Percentiles rank a stretch among this genome's conserved stretches.
Conservation (phyloP, 257 asterid species). For the Jacaranda copaia region DNA sequence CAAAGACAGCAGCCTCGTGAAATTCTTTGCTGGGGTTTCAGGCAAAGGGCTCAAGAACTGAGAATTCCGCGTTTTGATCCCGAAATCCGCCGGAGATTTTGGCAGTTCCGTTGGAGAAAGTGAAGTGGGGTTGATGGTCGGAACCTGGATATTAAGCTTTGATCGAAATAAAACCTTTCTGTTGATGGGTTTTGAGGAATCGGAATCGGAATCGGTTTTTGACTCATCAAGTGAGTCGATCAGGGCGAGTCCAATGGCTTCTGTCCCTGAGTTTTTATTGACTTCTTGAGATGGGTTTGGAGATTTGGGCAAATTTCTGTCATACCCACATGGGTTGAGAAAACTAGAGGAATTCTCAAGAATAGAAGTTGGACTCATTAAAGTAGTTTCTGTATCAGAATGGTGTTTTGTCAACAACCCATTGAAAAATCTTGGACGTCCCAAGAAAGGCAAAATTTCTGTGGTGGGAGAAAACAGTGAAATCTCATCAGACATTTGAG, state of each 20-base stretch:
- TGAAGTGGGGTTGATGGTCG: conserved; percentile 17
- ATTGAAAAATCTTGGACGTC: conserved; percentile 56
- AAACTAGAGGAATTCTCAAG: conserved; percentile 46
- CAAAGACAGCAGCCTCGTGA: conserved; percentile 50
- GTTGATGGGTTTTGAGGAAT: conserved; percentile 39
- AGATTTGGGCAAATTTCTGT: conserved; percentile 17
- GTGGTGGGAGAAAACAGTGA: conserved; percentile 20
- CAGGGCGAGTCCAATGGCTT: conserved; percentile 65
- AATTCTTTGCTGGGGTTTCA: conserved; percentile 30
- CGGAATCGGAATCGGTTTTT: background rate
- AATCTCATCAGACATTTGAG: conserved; percentile 47
- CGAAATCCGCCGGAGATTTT: conserved; percentile 60
- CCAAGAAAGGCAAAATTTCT: conserved; percentile 51
- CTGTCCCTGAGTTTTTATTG: conserved; percentile 34
- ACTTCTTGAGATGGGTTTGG: conserved; percentile 17
- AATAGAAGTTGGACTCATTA: conserved; percentile 56
- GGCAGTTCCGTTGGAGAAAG: conserved; percentile 24
- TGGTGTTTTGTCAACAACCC: conserved; percentile 43
- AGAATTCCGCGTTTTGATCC: conserved; percentile 59
- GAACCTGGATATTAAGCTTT: conserved; percentile 63
- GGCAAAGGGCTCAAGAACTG: conserved; percentile 33
- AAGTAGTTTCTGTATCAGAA: conserved; percentile 38
- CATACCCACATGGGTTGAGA: conserved; percentile 47
- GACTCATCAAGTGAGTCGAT: conserved; percentile 48
- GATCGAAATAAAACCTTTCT: conserved; percentile 62